phyloP scores from a whole-genome alignment of 2,329 filamentous ascomycete genomes.

The Chaetomium olivaceum region DNA sequence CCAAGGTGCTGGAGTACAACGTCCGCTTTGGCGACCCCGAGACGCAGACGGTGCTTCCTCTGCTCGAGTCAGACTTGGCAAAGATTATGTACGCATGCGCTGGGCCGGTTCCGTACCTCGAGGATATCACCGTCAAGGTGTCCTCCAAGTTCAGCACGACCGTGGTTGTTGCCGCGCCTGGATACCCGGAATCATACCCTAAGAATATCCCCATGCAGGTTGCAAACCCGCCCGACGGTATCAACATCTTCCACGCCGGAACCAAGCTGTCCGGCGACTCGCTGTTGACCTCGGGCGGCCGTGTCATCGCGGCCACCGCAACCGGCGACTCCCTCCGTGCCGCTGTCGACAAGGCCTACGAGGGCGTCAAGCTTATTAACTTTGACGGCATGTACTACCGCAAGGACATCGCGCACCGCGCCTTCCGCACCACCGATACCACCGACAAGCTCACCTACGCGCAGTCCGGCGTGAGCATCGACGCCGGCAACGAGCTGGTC shows the following conservation, averaged over 20 bases:
- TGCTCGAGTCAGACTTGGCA: conserved; percentile 84
- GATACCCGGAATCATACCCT: conserved; percentile 83
- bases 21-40: conserved; percentile 91
- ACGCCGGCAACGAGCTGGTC: conserved; percentile 90
- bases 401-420: conserved; percentile 85
- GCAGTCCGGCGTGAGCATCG: conserved; percentile 88
- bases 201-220: conserved; percentile 70
- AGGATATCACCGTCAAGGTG: conserved; percentile 67
- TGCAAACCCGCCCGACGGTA: conserved; percentile 48
- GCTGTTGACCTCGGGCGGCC: conserved; percentile 78
- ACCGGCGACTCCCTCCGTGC: conserved; percentile 70
- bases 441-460: conserved; percentile 79
- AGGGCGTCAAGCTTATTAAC: conserved; percentile 73
- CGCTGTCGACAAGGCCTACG: conserved; percentile 86
- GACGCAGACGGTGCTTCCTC: conserved; percentile 79
- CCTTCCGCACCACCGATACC: conserved; percentile 51
- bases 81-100: conserved; percentile 86
- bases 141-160: conserved; percentile 76
- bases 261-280: conserved; percentile 65
- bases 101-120: conserved; percentile 63
- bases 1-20: conserved; percentile 89
- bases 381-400: conserved; percentile 91
- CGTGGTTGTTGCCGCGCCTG: conserved; percentile 88
- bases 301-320: conserved; percentile 91
- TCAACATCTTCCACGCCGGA: conserved; percentile 89